phyloP scores from a whole-genome alignment of 2,329 filamentous ascomycete genomes.

The Microascus cirrosus region DNA sequence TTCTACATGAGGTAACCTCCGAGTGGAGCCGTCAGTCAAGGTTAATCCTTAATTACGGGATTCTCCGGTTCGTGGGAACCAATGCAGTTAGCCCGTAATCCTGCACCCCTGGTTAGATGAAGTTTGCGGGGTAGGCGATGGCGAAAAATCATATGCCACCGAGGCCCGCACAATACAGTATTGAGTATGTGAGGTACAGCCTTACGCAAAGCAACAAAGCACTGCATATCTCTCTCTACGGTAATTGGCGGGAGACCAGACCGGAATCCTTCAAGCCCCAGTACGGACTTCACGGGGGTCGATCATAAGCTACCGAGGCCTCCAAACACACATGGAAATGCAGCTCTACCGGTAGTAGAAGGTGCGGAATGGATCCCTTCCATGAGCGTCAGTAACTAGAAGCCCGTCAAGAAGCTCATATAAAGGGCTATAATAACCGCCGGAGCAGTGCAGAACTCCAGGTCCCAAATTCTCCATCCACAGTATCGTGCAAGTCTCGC shows the following conservation, averaged over 20 bases:
- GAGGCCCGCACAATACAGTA: background rate
- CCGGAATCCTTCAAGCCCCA: background rate
- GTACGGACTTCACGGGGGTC: background rate
- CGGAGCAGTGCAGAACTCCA: background rate
- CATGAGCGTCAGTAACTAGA: background rate
- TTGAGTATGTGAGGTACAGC: background rate
- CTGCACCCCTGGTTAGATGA: background rate
- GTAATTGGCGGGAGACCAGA: background rate
- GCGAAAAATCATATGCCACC: background rate
- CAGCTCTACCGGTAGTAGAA: background rate
- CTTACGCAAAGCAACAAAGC: background rate
- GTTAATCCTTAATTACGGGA: background rate
- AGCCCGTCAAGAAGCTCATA: background rate
- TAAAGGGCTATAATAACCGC: background rate
- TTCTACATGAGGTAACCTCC: too few relatives aligned
- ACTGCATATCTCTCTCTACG: background rate
- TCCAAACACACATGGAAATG: background rate
- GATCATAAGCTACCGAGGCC: background rate
- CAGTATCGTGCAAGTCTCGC: background rate
- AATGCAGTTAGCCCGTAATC: background rate
- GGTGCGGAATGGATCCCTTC: background rate
- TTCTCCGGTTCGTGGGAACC: background rate
- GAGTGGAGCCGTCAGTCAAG: too few relatives aligned
- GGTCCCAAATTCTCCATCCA: background rate
- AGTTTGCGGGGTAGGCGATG: background rate